Evolutionary conservation across 805 yeast species (phyloP).

Genomic region (Candida morakotiae): DNA sequence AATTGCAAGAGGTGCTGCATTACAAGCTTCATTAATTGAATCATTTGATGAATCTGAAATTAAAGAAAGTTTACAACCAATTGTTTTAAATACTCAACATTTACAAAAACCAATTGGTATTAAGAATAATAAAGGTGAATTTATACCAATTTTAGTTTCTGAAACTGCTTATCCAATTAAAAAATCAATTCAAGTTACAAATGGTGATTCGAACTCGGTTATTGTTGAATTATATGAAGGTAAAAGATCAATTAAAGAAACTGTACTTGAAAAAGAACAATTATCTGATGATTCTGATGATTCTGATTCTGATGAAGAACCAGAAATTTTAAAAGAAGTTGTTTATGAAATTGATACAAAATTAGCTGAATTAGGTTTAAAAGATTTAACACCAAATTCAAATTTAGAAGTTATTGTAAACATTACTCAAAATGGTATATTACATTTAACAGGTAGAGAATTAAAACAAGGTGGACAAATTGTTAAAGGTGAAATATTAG

Average conservation of each 20-base stretch:
- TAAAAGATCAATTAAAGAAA: conserved; percentile 77
- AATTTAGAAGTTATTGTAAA: conserved; percentile 67
- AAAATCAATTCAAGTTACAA: conserved; percentile 62
- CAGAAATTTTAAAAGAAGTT: conserved; percentile 77
- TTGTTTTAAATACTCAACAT: conserved; percentile 86
- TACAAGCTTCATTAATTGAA: conserved; percentile 87
- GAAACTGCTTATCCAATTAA: conserved; percentile 92
- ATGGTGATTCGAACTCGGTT: conserved; percentile 55
- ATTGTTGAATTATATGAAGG: conserved; percentile 79
- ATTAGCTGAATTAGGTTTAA: conserved; percentile 74
- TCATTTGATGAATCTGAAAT: conserved; percentile 80
- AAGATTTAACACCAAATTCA: conserved; percentile 60
- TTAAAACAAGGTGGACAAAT: conserved; percentile 54
- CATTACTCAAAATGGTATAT: conserved; percentile 60
- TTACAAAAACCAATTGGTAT: conserved; percentile 80
- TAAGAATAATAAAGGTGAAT: conserved; percentile 66
- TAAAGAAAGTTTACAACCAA: conserved; percentile 75
- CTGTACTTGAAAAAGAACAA: conserved; percentile 66
- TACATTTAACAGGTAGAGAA: conserved; percentile 65
- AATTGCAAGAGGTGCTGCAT: conserved; percentile 90
- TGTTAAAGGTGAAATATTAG: conserved; percentile 49
- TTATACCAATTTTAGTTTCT: conserved; percentile 67
- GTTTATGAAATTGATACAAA: conserved; percentile 68
- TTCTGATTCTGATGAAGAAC: conserved; percentile 72
- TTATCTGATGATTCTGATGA: conserved; percentile 51